Evolutionary conservation across 2,329 filamentous ascomycete genomes (phyloP).

Genomic region (Pezicula neosporulosa): DNA sequence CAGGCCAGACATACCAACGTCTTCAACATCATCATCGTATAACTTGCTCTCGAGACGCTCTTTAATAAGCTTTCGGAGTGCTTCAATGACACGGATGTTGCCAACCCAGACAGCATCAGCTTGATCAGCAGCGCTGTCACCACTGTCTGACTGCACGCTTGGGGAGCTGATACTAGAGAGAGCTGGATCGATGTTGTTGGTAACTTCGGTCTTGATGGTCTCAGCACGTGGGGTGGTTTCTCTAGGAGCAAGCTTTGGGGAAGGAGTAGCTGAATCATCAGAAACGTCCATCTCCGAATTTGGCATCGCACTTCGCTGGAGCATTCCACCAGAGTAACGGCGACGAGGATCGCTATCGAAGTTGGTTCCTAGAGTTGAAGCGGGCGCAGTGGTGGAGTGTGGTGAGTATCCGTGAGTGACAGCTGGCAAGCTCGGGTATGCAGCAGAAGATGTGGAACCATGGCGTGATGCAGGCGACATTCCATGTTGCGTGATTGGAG

Average conservation of each 20-base stretch:
- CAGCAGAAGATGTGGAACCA: slow-evolving; percentile 54
- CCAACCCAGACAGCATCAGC: slow-evolving; percentile 64
- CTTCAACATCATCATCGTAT: slow-evolving; percentile 37
- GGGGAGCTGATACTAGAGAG: slow-evolving; percentile 46
- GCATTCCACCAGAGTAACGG: slow-evolving; percentile 63
- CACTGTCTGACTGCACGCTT: slow-evolving; percentile 50
- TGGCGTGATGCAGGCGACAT: slow-evolving; percentile 64
- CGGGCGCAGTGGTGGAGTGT: slow-evolving; percentile 59
- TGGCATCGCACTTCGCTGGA: slow-evolving; percentile 52
- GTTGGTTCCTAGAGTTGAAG: slow-evolving; percentile 67
- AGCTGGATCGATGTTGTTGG: slow-evolving; percentile 28
- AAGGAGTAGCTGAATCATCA: slow-evolving; percentile 20
- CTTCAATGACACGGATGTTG: slow-evolving; percentile 63
- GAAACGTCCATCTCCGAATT: slow-evolving; percentile 28
- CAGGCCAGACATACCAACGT: slow-evolving; percentile 12
- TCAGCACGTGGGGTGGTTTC: slow-evolving; percentile 26
- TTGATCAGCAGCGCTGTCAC: slow-evolving; percentile 49
- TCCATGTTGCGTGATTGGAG: slow-evolving; percentile 51
- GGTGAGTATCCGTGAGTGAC: slow-evolving; percentile 67
- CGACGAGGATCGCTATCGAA: slow-evolving; percentile 62
- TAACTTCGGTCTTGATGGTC: slow-evolving; percentile 35
- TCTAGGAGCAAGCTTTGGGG: slow-evolving; percentile 16
- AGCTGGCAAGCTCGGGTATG: slow-evolving; percentile 74
- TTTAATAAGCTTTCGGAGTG: slow-evolving; percentile 54
- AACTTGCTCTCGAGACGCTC: slow-evolving; percentile 54